phyloP scores from a whole-genome alignment of 2,329 filamentous ascomycete species.

The Neopestalotiopsis sp. region DNA sequence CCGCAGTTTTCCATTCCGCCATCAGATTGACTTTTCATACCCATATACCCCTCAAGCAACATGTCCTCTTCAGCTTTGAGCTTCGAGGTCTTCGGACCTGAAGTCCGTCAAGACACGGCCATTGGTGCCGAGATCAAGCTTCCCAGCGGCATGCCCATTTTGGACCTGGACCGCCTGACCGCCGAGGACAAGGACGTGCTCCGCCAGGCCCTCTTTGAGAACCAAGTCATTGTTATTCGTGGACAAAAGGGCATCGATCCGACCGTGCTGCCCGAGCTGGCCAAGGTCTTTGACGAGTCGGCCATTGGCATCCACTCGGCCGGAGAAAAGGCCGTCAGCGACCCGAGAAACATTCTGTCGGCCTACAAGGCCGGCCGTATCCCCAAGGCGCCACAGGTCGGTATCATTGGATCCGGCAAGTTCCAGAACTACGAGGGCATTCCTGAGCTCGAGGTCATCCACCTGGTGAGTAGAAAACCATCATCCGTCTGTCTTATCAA shows the following conservation, averaged over 20 bases:
- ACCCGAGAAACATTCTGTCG: slow-evolving; percentile 6
- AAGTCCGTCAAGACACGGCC: slow-evolving; percentile 4
- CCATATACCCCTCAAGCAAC: background rate
- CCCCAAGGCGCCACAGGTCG: slow-evolving; percentile 6
- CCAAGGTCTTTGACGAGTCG: slow-evolving; percentile 12
- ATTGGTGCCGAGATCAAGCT: slow-evolving; percentile 9
- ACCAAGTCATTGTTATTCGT: slow-evolving; percentile 7
- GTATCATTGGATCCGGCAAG: slow-evolving; percentile 8
- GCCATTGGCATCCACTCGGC: slow-evolving; percentile 9
- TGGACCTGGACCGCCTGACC: background rate
- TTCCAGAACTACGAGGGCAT: slow-evolving; percentile 10
- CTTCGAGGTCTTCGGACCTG: background rate
- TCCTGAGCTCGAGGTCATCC: slow-evolving; percentile 1
- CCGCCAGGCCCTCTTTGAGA: background rate
- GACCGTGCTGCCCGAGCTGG: slow-evolving; percentile 2
- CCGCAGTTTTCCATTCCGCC: background rate
- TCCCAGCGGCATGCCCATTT: slow-evolving; percentile 2
- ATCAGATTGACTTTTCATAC: background rate
- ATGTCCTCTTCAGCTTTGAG: background rate
- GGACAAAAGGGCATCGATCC: slow-evolving; percentile 2
- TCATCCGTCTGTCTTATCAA: background rate
- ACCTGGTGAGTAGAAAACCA: background rate
- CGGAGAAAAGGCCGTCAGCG: slow-evolving; percentile 13
- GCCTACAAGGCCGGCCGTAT: slow-evolving; percentile 12
- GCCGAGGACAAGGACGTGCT: slow-evolving; percentile 1